Base-by-base conservation (phyloP, 192 early-diverging fungal genomes). In the Coemansia sp. region DNA sequence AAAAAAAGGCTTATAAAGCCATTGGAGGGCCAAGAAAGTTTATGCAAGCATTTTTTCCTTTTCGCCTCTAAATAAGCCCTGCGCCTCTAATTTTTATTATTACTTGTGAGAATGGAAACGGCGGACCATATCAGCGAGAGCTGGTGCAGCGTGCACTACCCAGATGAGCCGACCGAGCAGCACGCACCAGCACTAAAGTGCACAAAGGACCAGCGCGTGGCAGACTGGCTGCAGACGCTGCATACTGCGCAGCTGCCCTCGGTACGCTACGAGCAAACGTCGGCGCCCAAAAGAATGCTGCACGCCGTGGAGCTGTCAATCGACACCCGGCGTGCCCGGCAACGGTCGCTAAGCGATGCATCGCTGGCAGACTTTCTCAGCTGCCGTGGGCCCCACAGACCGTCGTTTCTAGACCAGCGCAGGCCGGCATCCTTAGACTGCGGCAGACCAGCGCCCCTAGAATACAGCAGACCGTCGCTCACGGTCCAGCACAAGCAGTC, bases 401-500 rank as follows among this genome's bases (percentile, higher is more conserved):
- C 73, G 2, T 70, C 73, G 5, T 77, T 77, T 30, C 38, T 70
- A 12, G 55, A 70, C 56, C 63, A 53, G 42, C 29, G 7, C 25
- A 50, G 0, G 47, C 5, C 2, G 54, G 10, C 2, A 4, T n/a
- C n/a, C n/a, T n/a, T n/a, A n/a, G n/a, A n/a, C n/a, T n/a, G n/a
- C n/a, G n/a, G n/a, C n/a, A n/a, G n/a, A n/a, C n/a, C n/a, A n/a
- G n/a, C n/a, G n/a, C n/a, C n/a, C n/a, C n/a, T n/a, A n/a, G n/a
- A n/a, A n/a, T n/a, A n/a, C n/a, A n/a, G n/a, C 23, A 58, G 67
- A n/a, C 73, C 73, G 2, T 70, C 73, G 5, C 70, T 77, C 23
- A 33, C 66, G 18, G 55, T 66, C 56, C 63, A 53, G 42, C 29
- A 12, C 25, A 50, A 0, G 47, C 5, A 12, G 54, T 10, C 2